phyloP scores from a whole-genome alignment of 1,284 basidiomycete genomes.

The Sporisorium reilianum region DNA sequence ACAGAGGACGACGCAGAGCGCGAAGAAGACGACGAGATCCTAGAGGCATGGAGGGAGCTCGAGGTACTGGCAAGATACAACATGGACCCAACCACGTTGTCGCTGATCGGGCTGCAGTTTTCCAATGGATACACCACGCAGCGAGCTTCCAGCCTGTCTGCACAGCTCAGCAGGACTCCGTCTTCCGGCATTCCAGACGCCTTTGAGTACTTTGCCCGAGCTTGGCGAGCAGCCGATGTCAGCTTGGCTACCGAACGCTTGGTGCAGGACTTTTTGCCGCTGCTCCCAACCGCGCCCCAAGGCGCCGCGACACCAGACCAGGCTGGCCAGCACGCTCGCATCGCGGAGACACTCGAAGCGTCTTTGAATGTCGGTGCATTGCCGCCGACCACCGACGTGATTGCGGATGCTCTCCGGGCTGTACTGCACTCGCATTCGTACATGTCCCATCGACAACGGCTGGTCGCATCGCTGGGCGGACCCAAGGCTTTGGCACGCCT shows the following conservation, averaged over 20 bases:
- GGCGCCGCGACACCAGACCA: slow-evolving; percentile 13
- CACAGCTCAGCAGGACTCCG: slow-evolving; percentile 6
- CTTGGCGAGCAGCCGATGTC: slow-evolving; percentile 55
- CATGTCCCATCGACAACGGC: slow-evolving; percentile 45
- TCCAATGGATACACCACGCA: slow-evolving; percentile 22
- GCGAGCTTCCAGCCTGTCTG: slow-evolving; percentile 5
- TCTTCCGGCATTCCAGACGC: slow-evolving; percentile 38
- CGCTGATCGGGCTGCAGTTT: slow-evolving; percentile 52
- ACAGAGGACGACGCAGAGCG: slow-evolving; percentile 7
- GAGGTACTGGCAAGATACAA: slow-evolving; percentile 48
- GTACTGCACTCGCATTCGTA: slow-evolving; percentile 30
- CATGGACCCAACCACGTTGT: slow-evolving; percentile 58
- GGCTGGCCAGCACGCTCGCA: slow-evolving; percentile 7
- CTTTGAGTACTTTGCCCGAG: slow-evolving; percentile 56
- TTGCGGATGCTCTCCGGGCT: slow-evolving; percentile 15
- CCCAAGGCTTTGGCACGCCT: slow-evolving; percentile 52
- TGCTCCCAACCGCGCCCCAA: slow-evolving; percentile 18
- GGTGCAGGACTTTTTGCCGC: slow-evolving; percentile 53
- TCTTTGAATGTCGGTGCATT: slow-evolving; percentile 6
- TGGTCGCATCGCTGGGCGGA: slow-evolving; percentile 57
- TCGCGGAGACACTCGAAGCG: slow-evolving; percentile 11
- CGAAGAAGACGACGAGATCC: slow-evolving; percentile 41
- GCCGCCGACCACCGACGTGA: slow-evolving; percentile 18
- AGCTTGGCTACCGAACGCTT: slow-evolving; percentile 53
- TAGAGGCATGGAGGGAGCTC: slow-evolving; percentile 43